phyloP scores from a whole-genome alignment of 768 basidiomycete species.

The Kwoniella bestiolae region DNA sequence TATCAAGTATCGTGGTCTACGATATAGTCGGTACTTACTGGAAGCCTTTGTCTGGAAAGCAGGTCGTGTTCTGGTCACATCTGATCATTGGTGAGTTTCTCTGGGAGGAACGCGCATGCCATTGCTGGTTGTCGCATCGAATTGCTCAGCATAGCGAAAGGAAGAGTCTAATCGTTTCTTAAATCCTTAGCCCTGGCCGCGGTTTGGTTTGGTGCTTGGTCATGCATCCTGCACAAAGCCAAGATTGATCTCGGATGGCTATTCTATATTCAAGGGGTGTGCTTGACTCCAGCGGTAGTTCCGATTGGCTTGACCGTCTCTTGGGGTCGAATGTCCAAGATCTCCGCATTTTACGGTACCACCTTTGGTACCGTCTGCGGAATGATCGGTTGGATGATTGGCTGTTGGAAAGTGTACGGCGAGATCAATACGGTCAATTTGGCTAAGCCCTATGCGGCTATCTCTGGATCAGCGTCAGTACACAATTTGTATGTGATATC shows the following conservation, averaged over 20 bases:
- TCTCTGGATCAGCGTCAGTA: slow-evolving; percentile 32
- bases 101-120: neutral
- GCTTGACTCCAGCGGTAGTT: slow-evolving; percentile 34
- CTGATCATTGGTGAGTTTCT: slow-evolving; percentile 26
- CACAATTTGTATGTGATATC: no score
- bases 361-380: slow-evolving; percentile 30
- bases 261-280: slow-evolving; percentile 33
- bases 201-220: slow-evolving; percentile 51
- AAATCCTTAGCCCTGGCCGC: slow-evolving; percentile 40
- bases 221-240: slow-evolving; percentile 48
- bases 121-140: no score
- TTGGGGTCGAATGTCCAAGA: slow-evolving; percentile 24
- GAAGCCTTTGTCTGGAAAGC: slow-evolving; percentile 27
- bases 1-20: slow-evolving; percentile 55
- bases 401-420: slow-evolving; percentile 34
- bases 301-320: slow-evolving; percentile 33
- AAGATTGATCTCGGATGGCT: slow-evolving; percentile 55
- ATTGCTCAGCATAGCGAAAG: no score
- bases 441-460: slow-evolving; percentile 32
- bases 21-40: slow-evolving; percentile 59
- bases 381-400: slow-evolving; percentile 32
- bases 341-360: slow-evolving; percentile 33
- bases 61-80: slow-evolving; percentile 38
- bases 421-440: slow-evolving; percentile 34
- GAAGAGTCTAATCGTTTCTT: no score